A percentile compares a stretch with the other conserved stretches of the same genome.
phyloP scores from a whole-genome alignment of 768 basidiomycete species.

The Termitomyces sp. region DNA sequence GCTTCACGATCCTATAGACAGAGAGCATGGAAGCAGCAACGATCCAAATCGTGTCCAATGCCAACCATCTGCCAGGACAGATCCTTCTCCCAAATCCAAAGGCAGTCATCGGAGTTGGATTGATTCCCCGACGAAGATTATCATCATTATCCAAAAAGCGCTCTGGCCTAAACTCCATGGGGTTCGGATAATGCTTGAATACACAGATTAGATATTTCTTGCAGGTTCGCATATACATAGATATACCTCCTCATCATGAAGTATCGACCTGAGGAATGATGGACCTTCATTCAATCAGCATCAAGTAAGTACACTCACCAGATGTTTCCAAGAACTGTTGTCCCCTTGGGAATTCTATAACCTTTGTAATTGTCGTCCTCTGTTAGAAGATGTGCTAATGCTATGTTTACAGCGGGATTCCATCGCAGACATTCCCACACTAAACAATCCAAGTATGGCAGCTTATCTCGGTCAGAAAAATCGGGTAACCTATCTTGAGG shows the following conservation, averaged over 20 bases:
- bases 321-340: slow-evolving; percentile 9
- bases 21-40: slow-evolving; percentile 8
- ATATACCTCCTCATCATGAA: slow-evolving; percentile 5
- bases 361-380: slow-evolving; percentile 10
- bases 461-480: slow-evolving; percentile 27
- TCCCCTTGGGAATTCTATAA: slow-evolving; percentile 12
- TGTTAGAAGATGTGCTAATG: slow-evolving; percentile 4
- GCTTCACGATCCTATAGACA: neutral
- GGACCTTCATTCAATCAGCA: neutral
- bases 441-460: slow-evolving; percentile 32
- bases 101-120: slow-evolving; percentile 1
- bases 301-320: neutral
- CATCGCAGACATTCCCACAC: slow-evolving; percentile 32
- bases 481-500: slow-evolving; percentile 31
- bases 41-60: slow-evolving; percentile 8
- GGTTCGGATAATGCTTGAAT: slow-evolving; percentile 6
- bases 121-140: neutral
- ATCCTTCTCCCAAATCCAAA: slow-evolving; percentile 11
- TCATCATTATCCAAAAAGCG: slow-evolving; percentile 4
- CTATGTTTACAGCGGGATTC: slow-evolving; percentile 15
- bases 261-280: slow-evolving; percentile 1
- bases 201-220: neutral
- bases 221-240: neutral
- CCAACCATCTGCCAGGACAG: slow-evolving; percentile 7
- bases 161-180: slow-evolving; percentile 8